These are phyloP conservation scores for Penicillium lividum DNA, from an alignment of 495 filamentous ascomycete species.

Conservation along the genomic window DNA sequence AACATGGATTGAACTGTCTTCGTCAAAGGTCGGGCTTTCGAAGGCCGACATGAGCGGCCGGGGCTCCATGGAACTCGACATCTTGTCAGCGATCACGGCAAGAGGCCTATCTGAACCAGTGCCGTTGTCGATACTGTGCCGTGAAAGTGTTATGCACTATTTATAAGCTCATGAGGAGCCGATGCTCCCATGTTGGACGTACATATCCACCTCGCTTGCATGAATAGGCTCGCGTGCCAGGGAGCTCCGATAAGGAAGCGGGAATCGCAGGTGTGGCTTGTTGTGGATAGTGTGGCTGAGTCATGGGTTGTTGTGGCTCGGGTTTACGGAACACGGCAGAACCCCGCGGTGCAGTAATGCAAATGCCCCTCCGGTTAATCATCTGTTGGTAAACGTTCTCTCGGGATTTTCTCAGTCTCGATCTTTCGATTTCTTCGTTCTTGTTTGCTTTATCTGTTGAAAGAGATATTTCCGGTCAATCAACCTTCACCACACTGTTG, in stretches of 20 bases:
- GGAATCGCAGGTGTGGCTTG: conserved; percentile 19
- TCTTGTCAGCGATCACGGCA: conserved; percentile 24
- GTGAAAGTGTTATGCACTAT: conserved; percentile 6
- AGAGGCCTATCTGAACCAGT: conserved; percentile 18
- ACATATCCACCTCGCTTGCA: neutral
- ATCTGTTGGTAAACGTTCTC: neutral
- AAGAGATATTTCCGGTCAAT: neutral
- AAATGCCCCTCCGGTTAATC: conserved; percentile 36
- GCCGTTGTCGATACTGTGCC: conserved; percentile 2
- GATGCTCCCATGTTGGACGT: conserved; percentile 1
- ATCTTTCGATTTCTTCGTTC: neutral
- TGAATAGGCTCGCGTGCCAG: conserved; percentile 8
- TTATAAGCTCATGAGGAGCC: neutral
- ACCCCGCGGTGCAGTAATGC: conserved; percentile 20
- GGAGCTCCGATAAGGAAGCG: conserved; percentile 20
- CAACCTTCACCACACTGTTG: neutral
- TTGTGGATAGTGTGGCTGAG: conserved; percentile 6
- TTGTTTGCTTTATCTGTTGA: neutral
- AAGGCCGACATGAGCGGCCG: conserved; percentile 63
- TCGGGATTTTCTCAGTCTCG: neutral
- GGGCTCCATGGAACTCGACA: conserved; percentile 43
- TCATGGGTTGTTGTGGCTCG: conserved; percentile 2
- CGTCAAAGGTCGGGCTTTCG: conserved; percentile 84
- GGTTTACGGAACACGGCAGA: conserved; percentile 26
- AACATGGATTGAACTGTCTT: conserved; percentile 80